phyloP scores from a whole-genome alignment of 2,329 filamentous ascomycete genomes.

The Metarhizium rileyi region DNA sequence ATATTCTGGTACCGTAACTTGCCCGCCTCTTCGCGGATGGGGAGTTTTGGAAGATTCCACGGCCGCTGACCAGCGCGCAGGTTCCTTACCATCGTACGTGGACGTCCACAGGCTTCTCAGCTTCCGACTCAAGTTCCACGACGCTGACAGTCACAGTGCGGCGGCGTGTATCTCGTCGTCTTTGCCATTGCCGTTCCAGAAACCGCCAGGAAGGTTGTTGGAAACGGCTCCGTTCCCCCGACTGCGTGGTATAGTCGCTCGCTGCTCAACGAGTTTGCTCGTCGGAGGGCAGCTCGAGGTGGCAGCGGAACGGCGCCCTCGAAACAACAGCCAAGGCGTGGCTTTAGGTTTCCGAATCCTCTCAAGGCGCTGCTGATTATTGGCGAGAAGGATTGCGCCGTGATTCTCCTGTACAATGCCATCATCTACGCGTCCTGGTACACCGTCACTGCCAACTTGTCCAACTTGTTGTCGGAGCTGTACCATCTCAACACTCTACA shows the following conservation, averaged over 20 bases:
- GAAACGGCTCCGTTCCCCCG: slow-evolving; percentile 45
- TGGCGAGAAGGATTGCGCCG: slow-evolving; percentile 24
- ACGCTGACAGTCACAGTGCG: slow-evolving; percentile 3
- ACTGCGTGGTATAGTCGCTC: slow-evolving; percentile 35
- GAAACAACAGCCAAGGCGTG: slow-evolving; percentile 26
- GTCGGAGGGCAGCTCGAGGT: too few species aligned
- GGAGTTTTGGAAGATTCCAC: too few species aligned
- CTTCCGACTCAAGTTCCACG: too few species aligned
- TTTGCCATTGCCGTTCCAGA: slow-evolving; percentile 28
- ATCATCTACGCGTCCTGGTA: slow-evolving; percentile 10
- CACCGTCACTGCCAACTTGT: neutral
- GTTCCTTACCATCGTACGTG: too few species aligned
- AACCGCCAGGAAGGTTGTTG: slow-evolving; percentile 31
- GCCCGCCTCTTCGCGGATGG: slow-evolving; percentile 19
- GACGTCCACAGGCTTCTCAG: too few species aligned
- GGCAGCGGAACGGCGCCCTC: slow-evolving; percentile 9
- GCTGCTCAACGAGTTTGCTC: slow-evolving; percentile 30
- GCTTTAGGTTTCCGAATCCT: slow-evolving; percentile 22
- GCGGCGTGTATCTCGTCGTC: slow-evolving; percentile 26
- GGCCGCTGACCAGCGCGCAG: too few species aligned
- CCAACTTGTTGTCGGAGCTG: neutral
- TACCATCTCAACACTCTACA: neutral
- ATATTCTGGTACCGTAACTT: slow-evolving; percentile 47
- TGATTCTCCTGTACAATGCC: slow-evolving; percentile 22
- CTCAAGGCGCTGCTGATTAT: slow-evolving; percentile 20